Conservation (phyloP, 148 eudicot species). For the Rhododendron simsii region DNA sequence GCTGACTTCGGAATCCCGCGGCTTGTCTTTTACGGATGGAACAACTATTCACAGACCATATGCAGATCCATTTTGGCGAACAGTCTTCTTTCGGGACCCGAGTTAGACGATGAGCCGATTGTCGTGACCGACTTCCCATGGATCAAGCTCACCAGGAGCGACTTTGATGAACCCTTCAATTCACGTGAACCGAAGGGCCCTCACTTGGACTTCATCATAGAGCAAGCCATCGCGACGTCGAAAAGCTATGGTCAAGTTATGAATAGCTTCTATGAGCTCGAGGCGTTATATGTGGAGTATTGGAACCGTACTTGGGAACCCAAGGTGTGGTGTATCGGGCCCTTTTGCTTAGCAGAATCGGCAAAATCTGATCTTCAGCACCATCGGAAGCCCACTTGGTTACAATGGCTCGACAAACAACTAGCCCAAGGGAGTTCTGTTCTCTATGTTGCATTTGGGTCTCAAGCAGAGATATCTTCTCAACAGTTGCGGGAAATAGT, state of each 20-base stretch:
- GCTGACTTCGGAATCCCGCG: neutral
- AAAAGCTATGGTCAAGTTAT: conserved; percentile 42
- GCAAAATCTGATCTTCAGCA: neutral
- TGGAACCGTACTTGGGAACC: conserved; percentile 17
- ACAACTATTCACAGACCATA: neutral
- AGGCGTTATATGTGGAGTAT: conserved; percentile 34
- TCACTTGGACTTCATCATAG: conserved; percentile 23
- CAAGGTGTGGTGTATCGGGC: conserved; percentile 57
- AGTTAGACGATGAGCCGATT: conserved; percentile 35
- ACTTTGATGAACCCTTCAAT: conserved; percentile 29
- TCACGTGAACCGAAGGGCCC: conserved; percentile 36
- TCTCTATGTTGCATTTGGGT: conserved; percentile 67
- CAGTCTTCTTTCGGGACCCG: conserved; percentile 16
- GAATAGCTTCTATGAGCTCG: conserved; percentile 60
- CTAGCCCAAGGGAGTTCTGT: conserved; percentile 24
- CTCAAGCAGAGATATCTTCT: conserved; percentile 52
- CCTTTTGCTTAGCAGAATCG: conserved; percentile 47
- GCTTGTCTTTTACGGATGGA: neutral
- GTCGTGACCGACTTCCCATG: conserved; percentile 37
- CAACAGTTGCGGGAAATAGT: conserved; percentile 48
- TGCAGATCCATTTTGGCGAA: neutral
- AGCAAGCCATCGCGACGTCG: conserved; percentile 11
- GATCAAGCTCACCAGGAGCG: conserved; percentile 45
- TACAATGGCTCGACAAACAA: conserved; percentile 52
- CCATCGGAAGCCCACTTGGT: conserved; percentile 31